Percentiles rank a stretch among this genome's conserved stretches.
phyloP scores from a whole-genome alignment of 176 grass and related monocot genomes.

The Ensete glaucum region DNA sequence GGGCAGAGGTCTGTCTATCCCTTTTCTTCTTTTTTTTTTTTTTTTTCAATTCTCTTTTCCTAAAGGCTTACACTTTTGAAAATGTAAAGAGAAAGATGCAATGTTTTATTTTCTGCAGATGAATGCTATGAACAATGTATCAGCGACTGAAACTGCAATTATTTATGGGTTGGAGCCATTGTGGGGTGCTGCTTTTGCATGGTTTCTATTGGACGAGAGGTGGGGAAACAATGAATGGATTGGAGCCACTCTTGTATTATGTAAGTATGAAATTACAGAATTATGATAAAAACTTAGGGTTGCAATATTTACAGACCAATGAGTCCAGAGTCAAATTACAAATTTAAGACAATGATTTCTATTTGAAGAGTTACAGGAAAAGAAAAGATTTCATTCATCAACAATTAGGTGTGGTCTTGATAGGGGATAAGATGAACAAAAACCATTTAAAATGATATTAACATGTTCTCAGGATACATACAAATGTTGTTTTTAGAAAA shows the following conservation, averaged over 20 bases:
- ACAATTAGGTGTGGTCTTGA: too few species aligned
- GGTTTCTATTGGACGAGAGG: conserved; percentile 90
- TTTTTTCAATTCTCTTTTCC: background rate
- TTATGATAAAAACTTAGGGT: background rate
- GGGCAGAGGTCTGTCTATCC: conserved; percentile 63
- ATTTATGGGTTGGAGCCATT: conserved; percentile 80
- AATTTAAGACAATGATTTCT: background rate
- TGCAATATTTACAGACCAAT: background rate
- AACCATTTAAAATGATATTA: too few species aligned
- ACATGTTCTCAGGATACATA: too few species aligned
- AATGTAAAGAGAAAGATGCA: background rate
- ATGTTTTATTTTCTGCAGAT: conserved; percentile 34
- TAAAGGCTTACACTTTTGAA: background rate
- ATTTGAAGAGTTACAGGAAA: background rate
- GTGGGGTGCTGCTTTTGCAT: conserved; percentile 83
- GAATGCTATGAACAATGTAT: conserved; percentile 71
- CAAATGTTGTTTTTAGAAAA: too few species aligned
- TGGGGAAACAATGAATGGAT: conserved; percentile 68
- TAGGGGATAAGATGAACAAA: too few species aligned
- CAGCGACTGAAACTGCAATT: conserved; percentile 72
- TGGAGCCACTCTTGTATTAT: conserved; percentile 82
- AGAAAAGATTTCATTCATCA: too few species aligned
- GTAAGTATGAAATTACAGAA: conserved; percentile 25
- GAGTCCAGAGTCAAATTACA: background rate
- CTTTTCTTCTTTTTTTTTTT: background rate